Evolutionary conservation across 1,139 yeast genomes (phyloP).

Genomic region (Komagataea norvegica): DNA sequence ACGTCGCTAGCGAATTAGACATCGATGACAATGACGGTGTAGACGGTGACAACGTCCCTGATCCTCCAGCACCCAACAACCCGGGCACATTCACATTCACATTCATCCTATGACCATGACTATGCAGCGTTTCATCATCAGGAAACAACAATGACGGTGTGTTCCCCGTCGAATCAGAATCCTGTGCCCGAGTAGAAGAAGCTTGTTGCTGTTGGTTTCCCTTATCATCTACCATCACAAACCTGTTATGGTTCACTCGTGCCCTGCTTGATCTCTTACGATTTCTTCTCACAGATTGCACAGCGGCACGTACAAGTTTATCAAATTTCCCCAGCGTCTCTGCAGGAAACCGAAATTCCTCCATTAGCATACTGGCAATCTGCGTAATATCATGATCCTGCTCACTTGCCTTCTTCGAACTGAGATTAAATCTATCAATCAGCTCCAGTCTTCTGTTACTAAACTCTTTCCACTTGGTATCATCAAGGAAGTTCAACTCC

Average conservation of each 20-base stretch:
- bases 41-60: background rate
- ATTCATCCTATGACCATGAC: no score
- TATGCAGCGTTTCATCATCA: no score
- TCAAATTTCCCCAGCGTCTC: constrained; percentile 69
- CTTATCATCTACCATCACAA: constrained; percentile 11
- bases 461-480: constrained; percentile 80
- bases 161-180: no score
- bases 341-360: constrained; percentile 67
- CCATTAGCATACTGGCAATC: constrained; percentile 71
- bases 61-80: no score
- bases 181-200: no score
- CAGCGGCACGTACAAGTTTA: constrained; percentile 85
- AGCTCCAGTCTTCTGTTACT: constrained; percentile 84
- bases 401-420: constrained; percentile 83
- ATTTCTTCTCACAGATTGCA: constrained; percentile 72
- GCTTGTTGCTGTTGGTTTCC: no score
- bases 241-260: constrained; percentile 20
- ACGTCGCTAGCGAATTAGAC: constrained; percentile 13
- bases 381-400: constrained; percentile 76
- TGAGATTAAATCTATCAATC: constrained; percentile 73
- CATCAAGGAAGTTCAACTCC: constrained; percentile 73
- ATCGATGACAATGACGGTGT: constrained; percentile 10
- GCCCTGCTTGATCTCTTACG: constrained; percentile 47
- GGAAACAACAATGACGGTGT: no score
- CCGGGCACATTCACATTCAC: no score